Evolutionary conservation across 2,329 filamentous ascomycete species (phyloP), one percentile per base, ranked within the genome.

Genomic region (Pseudomassariella vexata): DNA sequence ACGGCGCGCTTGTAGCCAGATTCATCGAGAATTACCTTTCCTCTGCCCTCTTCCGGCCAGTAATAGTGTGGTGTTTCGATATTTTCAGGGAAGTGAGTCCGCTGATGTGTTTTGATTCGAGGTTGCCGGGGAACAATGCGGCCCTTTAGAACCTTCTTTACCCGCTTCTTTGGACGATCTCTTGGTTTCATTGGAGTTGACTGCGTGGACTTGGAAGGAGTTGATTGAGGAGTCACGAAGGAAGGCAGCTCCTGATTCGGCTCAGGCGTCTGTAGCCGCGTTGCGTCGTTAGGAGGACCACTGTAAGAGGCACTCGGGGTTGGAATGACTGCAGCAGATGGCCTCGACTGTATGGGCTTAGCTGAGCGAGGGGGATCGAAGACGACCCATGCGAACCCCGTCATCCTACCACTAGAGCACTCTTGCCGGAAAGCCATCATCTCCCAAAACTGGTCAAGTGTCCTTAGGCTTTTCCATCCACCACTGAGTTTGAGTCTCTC

Each of bases 341-440:
- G 30, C 7, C 35, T 28, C 24, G 35, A 24, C 28, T 19, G 44
- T 38, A 18, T 24, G 7, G n/a, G 19, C 6, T 15, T 9, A 17
- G 15, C 28, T 8, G 38, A 26, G 12, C 35, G 16, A 19, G 31
- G 21, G 12, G 77, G 70, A 20, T 87, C 82, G 43, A 95, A 83
- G 0, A 95, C 81, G 17, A 95, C 64, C 90, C 94, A 98, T 17
- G 96, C 70, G 46, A 98, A 98, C 0, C 94, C 94, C 0, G 95
- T 94, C 50, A 95, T 70, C 12, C 89, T 73, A 0, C 92, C 94
- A 20, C 88, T 86, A 1, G 89, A 95, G 52, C 92, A 98, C 53
- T 98, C 92, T 55, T 96, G 92, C 35, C 92, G 73, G 52, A 85
- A 96, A 0, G 89, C 82, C 90, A 98, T 96, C 73, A 94, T 84